Evolutionary conservation across 169 alveolate species (phyloP).

Genomic region (Theileria sp.): DNA sequence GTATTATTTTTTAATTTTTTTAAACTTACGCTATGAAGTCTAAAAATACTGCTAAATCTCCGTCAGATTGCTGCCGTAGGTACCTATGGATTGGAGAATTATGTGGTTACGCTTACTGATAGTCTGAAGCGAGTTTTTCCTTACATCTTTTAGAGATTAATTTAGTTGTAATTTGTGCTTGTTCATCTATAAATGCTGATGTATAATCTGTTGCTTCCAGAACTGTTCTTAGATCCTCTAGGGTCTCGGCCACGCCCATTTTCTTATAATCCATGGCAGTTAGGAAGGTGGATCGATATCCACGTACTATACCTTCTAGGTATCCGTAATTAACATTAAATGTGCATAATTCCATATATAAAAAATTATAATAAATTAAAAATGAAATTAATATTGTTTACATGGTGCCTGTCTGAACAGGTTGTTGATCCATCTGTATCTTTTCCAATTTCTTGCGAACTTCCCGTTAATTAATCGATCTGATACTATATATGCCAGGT

Average conservation of each 20-base stretch:
- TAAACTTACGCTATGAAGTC: slow-evolving; percentile 82
- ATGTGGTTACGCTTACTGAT: slow-evolving; percentile 68
- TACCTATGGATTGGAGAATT: slow-evolving; percentile 70
- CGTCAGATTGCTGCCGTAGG: slow-evolving; percentile 86
- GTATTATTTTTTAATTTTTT: neutral
- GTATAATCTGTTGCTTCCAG: slow-evolving; percentile 97
- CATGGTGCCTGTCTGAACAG: slow-evolving; percentile 67
- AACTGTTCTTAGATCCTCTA: slow-evolving; percentile 89
- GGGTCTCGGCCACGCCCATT: slow-evolving; percentile 82
- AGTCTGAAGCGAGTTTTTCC: slow-evolving; percentile 95
- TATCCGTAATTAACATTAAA: slow-evolving; percentile 95
- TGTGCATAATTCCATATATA: slow-evolving; percentile 87
- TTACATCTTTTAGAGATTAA: slow-evolving; percentile 87
- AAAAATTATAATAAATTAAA: slow-evolving; percentile 15
- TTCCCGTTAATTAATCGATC: slow-evolving; percentile 25
- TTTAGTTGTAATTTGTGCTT: slow-evolving; percentile 88
- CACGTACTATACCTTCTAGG: slow-evolving; percentile 95
- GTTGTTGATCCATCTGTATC: slow-evolving; percentile 56
- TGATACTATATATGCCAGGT: slow-evolving; percentile 44
- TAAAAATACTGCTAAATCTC: slow-evolving; percentile 81
- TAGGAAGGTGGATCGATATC: slow-evolving; percentile 92
- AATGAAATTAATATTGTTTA: slow-evolving; percentile 9
- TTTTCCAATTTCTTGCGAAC: slow-evolving; percentile 29
- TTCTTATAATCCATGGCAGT: slow-evolving; percentile 90
- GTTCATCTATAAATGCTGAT: slow-evolving; percentile 91